Percentiles rank a stretch among this genome's conserved stretches.
These are phyloP conservation scores for Nicotiana paniculata DNA, from an alignment of 257 asterid genomes.

Conservation along the genomic window DNA sequence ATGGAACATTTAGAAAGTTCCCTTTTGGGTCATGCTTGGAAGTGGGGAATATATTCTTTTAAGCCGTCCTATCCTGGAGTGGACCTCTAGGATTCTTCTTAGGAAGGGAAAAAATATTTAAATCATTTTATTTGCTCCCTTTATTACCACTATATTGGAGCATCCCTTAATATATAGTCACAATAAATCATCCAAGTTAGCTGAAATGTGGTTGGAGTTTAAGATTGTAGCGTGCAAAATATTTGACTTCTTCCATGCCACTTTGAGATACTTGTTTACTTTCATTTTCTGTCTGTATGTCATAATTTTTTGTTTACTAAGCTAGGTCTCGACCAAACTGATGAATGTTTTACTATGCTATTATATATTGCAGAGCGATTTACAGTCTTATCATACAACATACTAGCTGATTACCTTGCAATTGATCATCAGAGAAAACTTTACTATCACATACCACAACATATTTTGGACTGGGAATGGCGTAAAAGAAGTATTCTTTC, in stretches of 20 bases:
- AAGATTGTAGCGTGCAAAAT: not conserved
- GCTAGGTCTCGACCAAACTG: not conserved
- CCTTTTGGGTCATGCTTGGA: not conserved
- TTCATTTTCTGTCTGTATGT: not conserved
- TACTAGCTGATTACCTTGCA: slow-evolving; percentile 83
- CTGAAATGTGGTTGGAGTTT: not conserved
- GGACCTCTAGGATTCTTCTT: not conserved
- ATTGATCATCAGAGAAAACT: slow-evolving; percentile 59
- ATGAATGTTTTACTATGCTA: not conserved
- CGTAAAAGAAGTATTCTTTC: slow-evolving; percentile 68
- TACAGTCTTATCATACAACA: slow-evolving; percentile 81
- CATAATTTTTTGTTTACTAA: not conserved
- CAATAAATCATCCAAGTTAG: not conserved
- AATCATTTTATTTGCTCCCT: not conserved
- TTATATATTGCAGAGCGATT: slow-evolving; percentile 56
- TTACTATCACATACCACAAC: slow-evolving; percentile 70
- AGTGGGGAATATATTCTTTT: not conserved
- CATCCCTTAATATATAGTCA: not conserved
- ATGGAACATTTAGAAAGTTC: not conserved
- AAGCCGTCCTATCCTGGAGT: not conserved
- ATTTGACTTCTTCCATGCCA: not conserved
- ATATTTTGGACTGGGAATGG: slow-evolving; percentile 86
- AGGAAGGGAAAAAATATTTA: not conserved
- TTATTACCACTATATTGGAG: not conserved
- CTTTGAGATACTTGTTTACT: not conserved